Conservation (phyloP, 306 rosid species). For the Begonia peltatifolia region DNA sequence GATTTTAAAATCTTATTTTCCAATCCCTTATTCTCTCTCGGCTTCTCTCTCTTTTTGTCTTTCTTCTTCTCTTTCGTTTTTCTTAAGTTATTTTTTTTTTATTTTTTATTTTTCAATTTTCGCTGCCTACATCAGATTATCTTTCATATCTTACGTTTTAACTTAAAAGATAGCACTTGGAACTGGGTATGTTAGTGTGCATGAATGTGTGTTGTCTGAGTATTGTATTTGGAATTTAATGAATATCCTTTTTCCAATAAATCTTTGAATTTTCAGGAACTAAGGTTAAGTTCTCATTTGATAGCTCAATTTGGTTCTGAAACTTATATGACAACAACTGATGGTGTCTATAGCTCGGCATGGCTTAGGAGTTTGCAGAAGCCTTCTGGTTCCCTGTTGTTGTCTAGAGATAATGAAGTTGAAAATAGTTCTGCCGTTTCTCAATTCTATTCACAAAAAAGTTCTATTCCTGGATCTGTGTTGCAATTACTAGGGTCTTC, state of each 20-base stretch:
- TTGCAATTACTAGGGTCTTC: conserved; percentile 82
- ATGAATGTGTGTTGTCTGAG: neutral
- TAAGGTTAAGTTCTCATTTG: conserved; percentile 70
- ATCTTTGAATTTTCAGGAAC: conserved; percentile 38
- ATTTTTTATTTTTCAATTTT: too few relatives aligned
- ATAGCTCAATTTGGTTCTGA: conserved; percentile 66
- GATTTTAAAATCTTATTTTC: too few relatives aligned
- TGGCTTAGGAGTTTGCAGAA: conserved; percentile 85
- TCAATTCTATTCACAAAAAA: conserved; percentile 69
- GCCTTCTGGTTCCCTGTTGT: conserved; percentile 52
- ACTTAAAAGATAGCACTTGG: neutral
- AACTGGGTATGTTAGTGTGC: neutral
- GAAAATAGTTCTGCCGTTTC: conserved; percentile 37
- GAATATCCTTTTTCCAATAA: conserved; percentile 8
- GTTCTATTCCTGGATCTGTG: conserved; percentile 86
- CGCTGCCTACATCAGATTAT: too few relatives aligned
- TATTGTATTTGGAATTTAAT: neutral
- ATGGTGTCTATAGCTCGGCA: conserved; percentile 69
- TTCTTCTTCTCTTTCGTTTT: too few relatives aligned
- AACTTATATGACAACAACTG: conserved; percentile 59
- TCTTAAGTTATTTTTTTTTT: too few relatives aligned
- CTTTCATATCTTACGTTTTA: conserved; percentile 12
- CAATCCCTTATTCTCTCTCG: too few relatives aligned
- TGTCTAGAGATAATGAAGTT: conserved; percentile 50
- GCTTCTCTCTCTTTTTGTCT: too few relatives aligned